phyloP scores from a whole-genome alignment of 2,329 filamentous ascomycete species.

The Aureobasidium namibiae region DNA sequence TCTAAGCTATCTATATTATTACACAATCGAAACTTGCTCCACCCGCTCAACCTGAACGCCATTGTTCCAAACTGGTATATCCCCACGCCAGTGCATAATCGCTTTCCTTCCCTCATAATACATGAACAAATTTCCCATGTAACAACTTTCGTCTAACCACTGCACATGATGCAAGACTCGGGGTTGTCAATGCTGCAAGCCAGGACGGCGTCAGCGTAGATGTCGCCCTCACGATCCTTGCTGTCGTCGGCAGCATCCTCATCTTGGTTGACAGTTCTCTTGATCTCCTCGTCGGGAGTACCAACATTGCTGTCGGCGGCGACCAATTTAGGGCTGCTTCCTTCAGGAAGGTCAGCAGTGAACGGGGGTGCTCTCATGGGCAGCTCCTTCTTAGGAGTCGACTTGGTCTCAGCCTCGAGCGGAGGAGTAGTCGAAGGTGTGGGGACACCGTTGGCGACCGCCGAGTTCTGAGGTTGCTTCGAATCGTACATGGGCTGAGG shows the following conservation, averaged over 20 bases:
- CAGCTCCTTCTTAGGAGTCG: conserved; percentile 42
- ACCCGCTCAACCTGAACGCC: background rate
- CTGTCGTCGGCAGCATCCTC: conserved; percentile 68
- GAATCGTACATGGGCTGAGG: conserved; percentile 60
- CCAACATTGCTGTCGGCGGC: conserved; percentile 57
- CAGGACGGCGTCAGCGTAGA: conserved; percentile 88
- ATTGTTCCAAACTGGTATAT: background rate
- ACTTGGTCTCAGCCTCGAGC: conserved; percentile 37
- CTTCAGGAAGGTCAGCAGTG: conserved; percentile 69
- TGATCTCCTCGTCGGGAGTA: conserved; percentile 54
- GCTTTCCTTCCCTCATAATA: conserved; percentile 7
- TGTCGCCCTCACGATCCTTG: conserved; percentile 75
- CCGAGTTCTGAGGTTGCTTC: conserved; percentile 39
- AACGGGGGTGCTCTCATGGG: conserved; percentile 59
- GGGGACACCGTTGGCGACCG: conserved; percentile 53
- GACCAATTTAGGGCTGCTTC: conserved; percentile 70
- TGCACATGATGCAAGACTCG: conserved; percentile 95
- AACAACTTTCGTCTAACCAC: conserved; percentile 52
- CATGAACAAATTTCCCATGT: background rate
- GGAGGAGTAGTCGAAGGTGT: conserved; percentile 62
- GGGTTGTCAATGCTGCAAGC: conserved; percentile 96
- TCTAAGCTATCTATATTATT: conserved; percentile 10
- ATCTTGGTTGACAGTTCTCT: conserved; percentile 47
- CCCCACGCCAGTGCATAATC: background rate
- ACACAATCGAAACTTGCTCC: background rate